Base-by-base conservation (phyloP, 2,329 filamentous ascomycete genomes). In the Fusarium tuaranense region DNA sequence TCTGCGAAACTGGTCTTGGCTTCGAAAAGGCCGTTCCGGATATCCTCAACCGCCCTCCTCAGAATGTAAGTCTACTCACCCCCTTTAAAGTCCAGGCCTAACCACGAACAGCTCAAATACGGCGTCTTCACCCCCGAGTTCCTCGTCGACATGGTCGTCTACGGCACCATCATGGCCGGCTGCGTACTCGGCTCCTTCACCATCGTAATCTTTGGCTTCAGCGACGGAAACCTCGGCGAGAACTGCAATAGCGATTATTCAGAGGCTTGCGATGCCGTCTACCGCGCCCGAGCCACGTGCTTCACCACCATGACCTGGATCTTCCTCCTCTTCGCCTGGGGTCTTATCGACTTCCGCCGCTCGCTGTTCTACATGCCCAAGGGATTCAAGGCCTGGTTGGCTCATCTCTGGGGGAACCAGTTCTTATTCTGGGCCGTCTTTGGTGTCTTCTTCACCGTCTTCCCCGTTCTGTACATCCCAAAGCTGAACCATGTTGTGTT, bases 1-100 rank as follows among this genome's bases (percentile, higher is more conserved):
- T 94, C 71, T 91, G 91, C 3, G 92, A 93, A 76, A 93, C 93
- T 85, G 92, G 92, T 48, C 86, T 94, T 4, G 92, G 92, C 5
- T 92, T 93, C 82, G 92, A 94, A 81, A 83, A 87, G 44, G 92
- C 92, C 0, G 88, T 89, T 0, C 88, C 91, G 0, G 92, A 94
- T 79, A 90, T 94, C 72, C 89, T 94, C 81, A 80, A 86, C 51
- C 87, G 92, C 0, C 91, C 91, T 6, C 92, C 92, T n/a, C 68
- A 76, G 18, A 57, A 71, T 22, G 73, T 72, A 55, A 53, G 72
- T 68, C 20, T 3, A 4, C 34, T 13, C 9, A 4, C 22, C 36
- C 20, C 22, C 22, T 13, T 6, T 8, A 3, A 14, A n/a, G 13
- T 7, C 30, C 2, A 46, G 5, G 1, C 13, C 48, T 68, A 25